Base-by-base conservation (phyloP, 2,329 filamentous ascomycete genomes). In the Annulohypoxylon truncatum region DNA sequence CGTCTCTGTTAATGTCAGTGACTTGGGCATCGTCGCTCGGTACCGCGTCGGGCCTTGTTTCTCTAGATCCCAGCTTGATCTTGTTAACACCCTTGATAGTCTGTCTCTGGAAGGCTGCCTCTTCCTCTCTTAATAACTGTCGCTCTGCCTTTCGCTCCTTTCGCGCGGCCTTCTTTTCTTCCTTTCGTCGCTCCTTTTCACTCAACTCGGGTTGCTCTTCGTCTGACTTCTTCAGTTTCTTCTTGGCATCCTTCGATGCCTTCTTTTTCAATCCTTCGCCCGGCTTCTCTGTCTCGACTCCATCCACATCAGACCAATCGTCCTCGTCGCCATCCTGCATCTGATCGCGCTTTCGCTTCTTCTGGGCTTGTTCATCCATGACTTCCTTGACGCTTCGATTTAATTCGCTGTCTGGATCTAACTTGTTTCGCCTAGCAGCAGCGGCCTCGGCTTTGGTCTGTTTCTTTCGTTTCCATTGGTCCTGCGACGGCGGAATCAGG, bases 391-490 rank as follows among this genome's bases (percentile, higher is more conserved):
- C 95, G 70, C 89, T 96, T 69, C 82, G 83, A 83, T 96, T 96
- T 71, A 86, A 78, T 67, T 91, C 90, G 75, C 93, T 94, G 71
- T 95, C 93, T 24, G 96, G 94, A 75, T 98, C 93, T 40, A 98
- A 86, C 82, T 97, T 98, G 65, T 92, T 93, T 76, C 90, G 87
- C 81, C 94, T 94, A 60, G 93, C 92, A 71, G 91, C 90, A 67
- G 89, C 88, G 64, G 92, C 92, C 79, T 97, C 87, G 79, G 93
- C 92, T 78, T 97, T 97, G 53, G 93, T 95, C 82, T 98, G 94
- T 83, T 98, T 98, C 82, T 96, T 97, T 77, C 91, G 91, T 78
- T 90, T 89, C 93, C 94, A 97, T 90, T 97, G 93, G 74, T 96
- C 92, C 93, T 97, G 75, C 53, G 57, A 47, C 18, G 38, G 24